A percentile compares a stretch with the other conserved stretches of the same genome.
phyloP scores from a whole-genome alignment of 73 alveolate genomes.

The Paramecium caudatum region DNA sequence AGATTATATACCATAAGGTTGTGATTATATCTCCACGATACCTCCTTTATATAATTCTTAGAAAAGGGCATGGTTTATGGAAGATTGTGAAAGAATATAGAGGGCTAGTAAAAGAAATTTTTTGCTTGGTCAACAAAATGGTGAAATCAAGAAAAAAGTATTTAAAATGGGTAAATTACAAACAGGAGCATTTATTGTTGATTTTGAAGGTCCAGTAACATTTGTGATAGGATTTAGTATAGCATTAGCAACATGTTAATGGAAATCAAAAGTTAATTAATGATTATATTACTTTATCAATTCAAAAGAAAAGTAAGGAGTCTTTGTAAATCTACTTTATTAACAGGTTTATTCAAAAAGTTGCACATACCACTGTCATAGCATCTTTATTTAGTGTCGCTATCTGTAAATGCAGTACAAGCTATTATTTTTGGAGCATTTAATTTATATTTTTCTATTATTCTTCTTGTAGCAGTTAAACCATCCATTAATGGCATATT shows the following conservation, averaged over 20 bases:
- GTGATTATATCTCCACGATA: slow-evolving; percentile 18
- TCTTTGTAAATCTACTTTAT: slow-evolving; percentile 8
- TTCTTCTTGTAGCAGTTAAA: slow-evolving; percentile 55
- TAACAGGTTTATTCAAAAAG: slow-evolving; percentile 50
- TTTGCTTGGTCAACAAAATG: neutral
- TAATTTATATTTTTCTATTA: neutral
- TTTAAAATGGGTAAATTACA: slow-evolving; percentile 16
- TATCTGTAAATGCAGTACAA: slow-evolving; percentile 69
- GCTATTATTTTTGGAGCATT: slow-evolving; percentile 29
- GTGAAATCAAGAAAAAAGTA: neutral
- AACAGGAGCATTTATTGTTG: slow-evolving; percentile 49
- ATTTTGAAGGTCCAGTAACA: slow-evolving; percentile 3
- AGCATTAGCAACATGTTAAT: slow-evolving; percentile 22
- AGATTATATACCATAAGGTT: neutral
- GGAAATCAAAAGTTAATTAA: neutral
- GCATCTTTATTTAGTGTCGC: slow-evolving; percentile 24
- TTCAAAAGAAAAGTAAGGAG: neutral
- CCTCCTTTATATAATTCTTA: slow-evolving; percentile 35
- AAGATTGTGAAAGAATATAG: slow-evolving; percentile 19
- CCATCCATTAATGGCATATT: slow-evolving; percentile 78
- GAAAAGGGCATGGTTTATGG: neutral
- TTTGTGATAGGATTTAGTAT: slow-evolving; percentile 15
- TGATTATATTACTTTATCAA: neutral
- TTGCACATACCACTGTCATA: slow-evolving; percentile 46
- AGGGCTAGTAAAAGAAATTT: slow-evolving; percentile 22